Evolutionary conservation across 768 basidiomycete species (phyloP), one percentile per base, ranked within the genome.

Genomic region (Mycena vitilis): DNA sequence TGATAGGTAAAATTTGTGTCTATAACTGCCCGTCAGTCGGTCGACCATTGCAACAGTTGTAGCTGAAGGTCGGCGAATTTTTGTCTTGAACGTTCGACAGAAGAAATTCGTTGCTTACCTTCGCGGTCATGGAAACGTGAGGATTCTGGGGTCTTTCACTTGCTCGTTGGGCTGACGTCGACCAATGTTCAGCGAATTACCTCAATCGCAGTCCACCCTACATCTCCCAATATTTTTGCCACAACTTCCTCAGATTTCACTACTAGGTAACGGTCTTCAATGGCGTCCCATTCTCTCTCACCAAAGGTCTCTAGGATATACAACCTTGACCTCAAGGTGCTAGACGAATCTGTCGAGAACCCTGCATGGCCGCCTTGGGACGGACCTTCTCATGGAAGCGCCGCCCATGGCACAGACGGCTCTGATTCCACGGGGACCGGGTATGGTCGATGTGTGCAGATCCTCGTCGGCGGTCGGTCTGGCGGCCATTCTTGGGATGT

Each of bases 401-500:
- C 91, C 37, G 86, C 93, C 1, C 90, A 91, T 74, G 93, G 92
- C 2, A 75, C 92, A 30, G 88, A 88, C 44, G 81, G 87, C 71
- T 81, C 81, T 18, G 89, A 89, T 68, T 72, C 77, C 1, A 91
- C 92, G 78, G 91, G 91, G 0, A 80, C 78, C 63, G 92, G 92
- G 11, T 76, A 81, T 16, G 91, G 90, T 12, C 83, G 87, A 22
- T 94, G 93, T 71, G 82, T 90, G 8, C 80, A 84, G 13, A 84
- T 94, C 18, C 79, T 94, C 18, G 85, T 87, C 68, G 93, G 93
- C 5, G 89, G 90, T 5, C 84, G 88, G 63, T 89, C 91, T 38
- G 93, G 91, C 6, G 93, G 93, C 0, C 93, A 94, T 74, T 77
- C 84, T 60, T 91, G 87, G 60, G 89, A 91, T 44, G 91, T 94